Conservation (phyloP, 139 green algal genomes). For the Gonium pectorale region DNA sequence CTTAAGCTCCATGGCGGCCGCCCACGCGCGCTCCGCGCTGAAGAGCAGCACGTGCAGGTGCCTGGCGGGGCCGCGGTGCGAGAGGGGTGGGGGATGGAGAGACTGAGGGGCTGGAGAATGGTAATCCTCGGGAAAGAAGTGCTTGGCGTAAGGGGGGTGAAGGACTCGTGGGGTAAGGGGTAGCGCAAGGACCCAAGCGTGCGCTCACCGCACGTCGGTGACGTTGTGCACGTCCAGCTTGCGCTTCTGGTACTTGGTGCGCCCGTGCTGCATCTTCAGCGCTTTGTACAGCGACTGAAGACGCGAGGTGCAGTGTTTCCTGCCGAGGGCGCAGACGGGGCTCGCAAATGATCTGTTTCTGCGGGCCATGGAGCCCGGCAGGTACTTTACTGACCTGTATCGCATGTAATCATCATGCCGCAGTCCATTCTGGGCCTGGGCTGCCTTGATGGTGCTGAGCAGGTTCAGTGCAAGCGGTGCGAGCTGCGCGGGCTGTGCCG, state of each 20-base stretch:
- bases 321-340: conserved; percentile 54
- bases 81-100: not conserved
- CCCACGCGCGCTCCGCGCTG: conserved; percentile 89
- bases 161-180: too few relatives aligned
- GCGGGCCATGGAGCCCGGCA: too few relatives aligned
- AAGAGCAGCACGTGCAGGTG: conserved; percentile 89
- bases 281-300: conserved; percentile 85
- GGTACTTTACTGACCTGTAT: conserved; percentile 90
- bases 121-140: not conserved
- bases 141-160: too few relatives aligned
- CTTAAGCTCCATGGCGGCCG: conserved; percentile 93
- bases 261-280: conserved; percentile 89
- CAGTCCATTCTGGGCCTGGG: conserved; percentile 84
- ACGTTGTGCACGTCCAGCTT: conserved; percentile 75
- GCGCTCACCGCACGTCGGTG: conserved; percentile 74
- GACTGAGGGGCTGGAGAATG: not conserved
- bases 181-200: too few relatives aligned
- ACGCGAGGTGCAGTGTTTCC: conserved; percentile 86
- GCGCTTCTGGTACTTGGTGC: conserved; percentile 87
- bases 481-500: not conserved
- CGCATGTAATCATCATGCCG: conserved; percentile 83
- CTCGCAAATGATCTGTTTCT: too few relatives aligned
- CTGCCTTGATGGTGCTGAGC: conserved; percentile 68
- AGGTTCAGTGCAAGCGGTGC: conserved; percentile 46
- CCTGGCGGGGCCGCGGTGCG: conserved; percentile 56